These are phyloP conservation scores for Penicillium sp. DNA, from an alignment of 2,329 filamentous ascomycete genomes.

Conservation along the genomic window DNA sequence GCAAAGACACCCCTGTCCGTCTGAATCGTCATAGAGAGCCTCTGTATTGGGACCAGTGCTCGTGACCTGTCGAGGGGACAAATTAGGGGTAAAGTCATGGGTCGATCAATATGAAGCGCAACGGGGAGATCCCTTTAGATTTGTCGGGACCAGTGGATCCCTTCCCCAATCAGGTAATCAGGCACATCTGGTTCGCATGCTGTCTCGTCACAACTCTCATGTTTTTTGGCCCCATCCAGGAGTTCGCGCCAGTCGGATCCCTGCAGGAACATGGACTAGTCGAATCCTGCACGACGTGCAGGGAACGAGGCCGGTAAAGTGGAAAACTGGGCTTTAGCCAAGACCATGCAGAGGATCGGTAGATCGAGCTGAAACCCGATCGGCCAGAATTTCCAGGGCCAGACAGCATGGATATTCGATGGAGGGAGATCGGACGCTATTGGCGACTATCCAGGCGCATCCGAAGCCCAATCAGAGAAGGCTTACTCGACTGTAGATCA, in stretches of 20 bases:
- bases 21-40: constrained; percentile 17
- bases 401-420: constrained; percentile 25
- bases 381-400: constrained; percentile 19
- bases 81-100: background rate
- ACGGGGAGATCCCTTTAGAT: background rate
- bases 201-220: background rate
- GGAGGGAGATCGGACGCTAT: constrained; percentile 22
- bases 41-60: background rate
- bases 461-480: constrained; percentile 12
- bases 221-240: constrained; percentile 15
- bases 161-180: background rate
- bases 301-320: background rate
- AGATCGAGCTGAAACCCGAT: constrained; percentile 11
- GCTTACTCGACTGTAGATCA: constrained; percentile 23
- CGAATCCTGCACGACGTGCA: constrained; percentile 17
- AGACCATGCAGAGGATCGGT: constrained; percentile 2
- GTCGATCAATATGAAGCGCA: background rate
- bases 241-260: constrained; percentile 17
- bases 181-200: background rate
- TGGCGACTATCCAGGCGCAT: constrained; percentile 26
- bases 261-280: constrained; percentile 18
- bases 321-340: too few relatives aligned
- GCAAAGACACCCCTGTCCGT: constrained; percentile 8
- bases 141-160: background rate
- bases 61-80: constrained; percentile 7